A percentile compares a stretch with the other conserved stretches of the same genome.
These are phyloP conservation scores for Metarhizium anisopliae DNA, from an alignment of 2,329 filamentous ascomycete genomes.

Conservation along the genomic window DNA sequence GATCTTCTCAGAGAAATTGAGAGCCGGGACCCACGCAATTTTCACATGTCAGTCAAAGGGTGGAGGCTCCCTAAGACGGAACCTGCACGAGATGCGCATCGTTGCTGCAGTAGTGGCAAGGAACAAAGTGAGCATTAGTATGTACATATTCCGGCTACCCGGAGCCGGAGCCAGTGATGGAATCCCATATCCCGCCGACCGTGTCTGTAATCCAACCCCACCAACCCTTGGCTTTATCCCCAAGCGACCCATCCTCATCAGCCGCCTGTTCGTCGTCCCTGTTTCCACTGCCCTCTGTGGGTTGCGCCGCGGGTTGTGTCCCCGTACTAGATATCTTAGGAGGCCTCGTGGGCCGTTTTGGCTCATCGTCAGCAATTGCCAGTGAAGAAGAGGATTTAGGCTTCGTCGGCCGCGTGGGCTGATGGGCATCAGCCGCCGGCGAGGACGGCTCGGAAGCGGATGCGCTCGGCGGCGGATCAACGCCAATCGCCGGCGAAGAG, in stretches of 20 bases:
- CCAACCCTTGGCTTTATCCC: constrained; percentile 26
- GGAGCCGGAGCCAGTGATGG: constrained; percentile 27
- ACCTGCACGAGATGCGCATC: no score
- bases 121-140: not conserved
- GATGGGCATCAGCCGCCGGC: not conserved
- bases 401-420: constrained; percentile 2
- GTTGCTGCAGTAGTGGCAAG: no score
- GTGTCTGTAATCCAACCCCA: constrained; percentile 46
- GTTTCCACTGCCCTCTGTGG: not conserved
- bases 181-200: constrained; percentile 35
- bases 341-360: not conserved
- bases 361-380: not conserved
- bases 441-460: no score
- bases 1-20: no score
- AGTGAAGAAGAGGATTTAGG: not conserved
- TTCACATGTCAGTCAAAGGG: no score
- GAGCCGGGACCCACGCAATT: no score
- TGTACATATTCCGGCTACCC: constrained; percentile 3
- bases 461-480: not conserved
- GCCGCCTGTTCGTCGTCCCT: no score
- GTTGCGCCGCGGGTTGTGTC: not conserved
- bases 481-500: not conserved
- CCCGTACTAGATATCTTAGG: not conserved
- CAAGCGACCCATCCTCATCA: constrained; percentile 11
- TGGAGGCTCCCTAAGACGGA: no score